Evolutionary conservation across 257 asterid species (phyloP).

Genomic region (Solanum okadae): DNA sequence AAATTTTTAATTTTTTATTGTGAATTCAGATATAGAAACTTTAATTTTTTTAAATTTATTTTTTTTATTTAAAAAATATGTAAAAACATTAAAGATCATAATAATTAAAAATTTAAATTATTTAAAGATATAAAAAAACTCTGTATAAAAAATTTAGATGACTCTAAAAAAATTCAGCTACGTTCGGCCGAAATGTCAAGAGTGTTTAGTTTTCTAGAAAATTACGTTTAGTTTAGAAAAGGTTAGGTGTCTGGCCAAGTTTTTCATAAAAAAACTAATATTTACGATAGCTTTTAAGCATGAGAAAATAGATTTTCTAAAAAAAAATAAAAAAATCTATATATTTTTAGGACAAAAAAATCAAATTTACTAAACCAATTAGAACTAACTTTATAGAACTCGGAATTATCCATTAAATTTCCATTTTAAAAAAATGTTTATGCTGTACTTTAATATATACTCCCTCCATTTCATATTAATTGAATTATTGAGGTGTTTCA

Average conservation of each 20-base stretch:
- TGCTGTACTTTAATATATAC: neutral
- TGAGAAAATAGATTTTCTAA: neutral
- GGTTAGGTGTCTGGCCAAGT: neutral
- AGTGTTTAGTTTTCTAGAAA: neutral
- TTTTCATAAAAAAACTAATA: neutral
- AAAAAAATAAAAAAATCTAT: neutral
- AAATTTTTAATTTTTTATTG: no score
- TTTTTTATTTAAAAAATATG: neutral
- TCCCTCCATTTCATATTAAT: no score
- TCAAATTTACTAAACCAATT: neutral
- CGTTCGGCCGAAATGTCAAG: neutral
- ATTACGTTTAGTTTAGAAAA: neutral
- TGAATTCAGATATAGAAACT: neutral
- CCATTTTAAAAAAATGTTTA: neutral
- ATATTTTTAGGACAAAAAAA: neutral
- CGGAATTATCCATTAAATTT: neutral
- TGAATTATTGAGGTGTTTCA: no score
- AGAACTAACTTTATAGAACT: neutral
- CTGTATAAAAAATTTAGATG: neutral
- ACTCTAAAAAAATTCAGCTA: neutral
- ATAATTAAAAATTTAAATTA: neutral
- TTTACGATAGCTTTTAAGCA: neutral
- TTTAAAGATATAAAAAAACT: neutral
- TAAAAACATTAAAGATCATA: no score
- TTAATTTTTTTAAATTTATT: no score